These are phyloP conservation scores for Saprolegnia parasitica DNA, from an alignment of 352 stramenopile genomes.

Conservation along the genomic window DNA sequence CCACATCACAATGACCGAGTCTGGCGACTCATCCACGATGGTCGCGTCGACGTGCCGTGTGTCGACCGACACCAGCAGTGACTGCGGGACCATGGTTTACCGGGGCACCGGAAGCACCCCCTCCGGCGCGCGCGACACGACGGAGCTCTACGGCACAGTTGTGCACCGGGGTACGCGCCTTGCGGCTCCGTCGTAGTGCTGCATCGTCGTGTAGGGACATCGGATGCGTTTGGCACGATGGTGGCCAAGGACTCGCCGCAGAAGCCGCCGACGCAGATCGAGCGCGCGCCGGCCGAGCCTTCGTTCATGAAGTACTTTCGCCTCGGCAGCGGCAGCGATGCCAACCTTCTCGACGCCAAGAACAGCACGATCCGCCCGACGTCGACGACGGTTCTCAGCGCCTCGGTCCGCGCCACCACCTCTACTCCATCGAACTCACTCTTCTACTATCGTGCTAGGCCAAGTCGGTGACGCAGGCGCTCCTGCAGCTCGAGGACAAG, in stretches of 20 bases:
- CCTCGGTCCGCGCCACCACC: slow-evolving; percentile 8
- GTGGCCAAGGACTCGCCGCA: slow-evolving; percentile 22
- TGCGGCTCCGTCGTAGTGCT: not conserved
- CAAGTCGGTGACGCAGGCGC: slow-evolving; percentile 39
- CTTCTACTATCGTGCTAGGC: slow-evolving; percentile 19
- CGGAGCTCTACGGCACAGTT: slow-evolving; percentile 60
- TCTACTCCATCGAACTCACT: slow-evolving; percentile 19
- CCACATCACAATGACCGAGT: slow-evolving; percentile 40
- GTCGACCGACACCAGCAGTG: not conserved
- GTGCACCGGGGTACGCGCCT: slow-evolving; percentile 29
- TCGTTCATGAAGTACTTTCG: slow-evolving; percentile 86
- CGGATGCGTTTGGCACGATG: slow-evolving; percentile 28
- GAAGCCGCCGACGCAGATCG: slow-evolving; percentile 15
- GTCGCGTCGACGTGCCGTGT: slow-evolving; percentile 45
- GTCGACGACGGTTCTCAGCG: slow-evolving; percentile 25
- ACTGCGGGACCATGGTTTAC: slow-evolving; percentile 32
- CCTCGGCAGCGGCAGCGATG: slow-evolving; percentile 24
- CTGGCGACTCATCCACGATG: slow-evolving; percentile 43
- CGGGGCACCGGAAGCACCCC: not conserved
- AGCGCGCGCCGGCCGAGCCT: slow-evolving; percentile 36
- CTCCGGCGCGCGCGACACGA: slow-evolving; percentile 40
- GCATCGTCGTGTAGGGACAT: slow-evolving; percentile 11
- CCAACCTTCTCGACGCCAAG: slow-evolving; percentile 32
- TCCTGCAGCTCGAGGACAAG: slow-evolving; percentile 49
- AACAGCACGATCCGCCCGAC: slow-evolving; percentile 23